Percentiles rank a stretch among this genome's conserved stretches.
phyloP scores from a whole-genome alignment of 2,329 filamentous ascomycete species.

The Fonsecaea erecta region DNA sequence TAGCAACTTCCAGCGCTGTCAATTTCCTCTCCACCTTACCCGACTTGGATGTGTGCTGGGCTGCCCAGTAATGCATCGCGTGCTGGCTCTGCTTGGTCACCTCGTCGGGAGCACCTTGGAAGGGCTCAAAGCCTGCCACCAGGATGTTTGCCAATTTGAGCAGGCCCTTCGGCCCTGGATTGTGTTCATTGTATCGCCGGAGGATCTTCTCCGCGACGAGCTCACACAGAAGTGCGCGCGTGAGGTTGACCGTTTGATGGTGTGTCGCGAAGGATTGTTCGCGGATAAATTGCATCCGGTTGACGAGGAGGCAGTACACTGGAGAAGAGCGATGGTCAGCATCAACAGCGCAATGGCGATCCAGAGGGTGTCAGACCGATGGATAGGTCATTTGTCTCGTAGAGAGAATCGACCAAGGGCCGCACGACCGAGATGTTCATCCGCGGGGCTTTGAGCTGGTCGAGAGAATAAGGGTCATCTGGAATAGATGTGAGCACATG shows the following conservation, averaged over 20 bases:
- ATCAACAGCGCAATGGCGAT: not conserved
- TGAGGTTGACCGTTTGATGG: constrained; percentile 79
- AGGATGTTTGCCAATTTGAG: constrained; percentile 77
- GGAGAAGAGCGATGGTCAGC: constrained; percentile 27
- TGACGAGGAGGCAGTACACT: constrained; percentile 85
- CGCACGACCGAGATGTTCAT: constrained; percentile 82
- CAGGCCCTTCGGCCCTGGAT: constrained; percentile 71
- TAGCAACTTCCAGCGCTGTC: constrained; percentile 80
- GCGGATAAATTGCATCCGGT: constrained; percentile 76
- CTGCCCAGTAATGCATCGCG: constrained; percentile 47
- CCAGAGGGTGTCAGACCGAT: constrained; percentile 58
- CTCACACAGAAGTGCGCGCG: constrained; percentile 78
- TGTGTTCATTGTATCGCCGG: constrained; percentile 77
- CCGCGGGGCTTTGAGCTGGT: constrained; percentile 77
- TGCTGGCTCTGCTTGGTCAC: constrained; percentile 64
- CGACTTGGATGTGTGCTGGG: constrained; percentile 42
- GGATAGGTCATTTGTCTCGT: constrained; percentile 77
- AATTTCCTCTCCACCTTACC: constrained; percentile 62
- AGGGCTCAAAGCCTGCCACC: constrained; percentile 82
- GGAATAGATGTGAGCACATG: not conserved
- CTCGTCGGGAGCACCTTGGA: constrained; percentile 76
- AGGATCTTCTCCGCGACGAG: constrained; percentile 77
- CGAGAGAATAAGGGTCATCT: constrained; percentile 70
- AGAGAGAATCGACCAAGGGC: constrained; percentile 81
- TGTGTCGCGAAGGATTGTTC: constrained; percentile 77